These are phyloP conservation scores for Acmispon strigosus DNA, from an alignment of 306 rosid genomes.

Conservation along the genomic window DNA sequence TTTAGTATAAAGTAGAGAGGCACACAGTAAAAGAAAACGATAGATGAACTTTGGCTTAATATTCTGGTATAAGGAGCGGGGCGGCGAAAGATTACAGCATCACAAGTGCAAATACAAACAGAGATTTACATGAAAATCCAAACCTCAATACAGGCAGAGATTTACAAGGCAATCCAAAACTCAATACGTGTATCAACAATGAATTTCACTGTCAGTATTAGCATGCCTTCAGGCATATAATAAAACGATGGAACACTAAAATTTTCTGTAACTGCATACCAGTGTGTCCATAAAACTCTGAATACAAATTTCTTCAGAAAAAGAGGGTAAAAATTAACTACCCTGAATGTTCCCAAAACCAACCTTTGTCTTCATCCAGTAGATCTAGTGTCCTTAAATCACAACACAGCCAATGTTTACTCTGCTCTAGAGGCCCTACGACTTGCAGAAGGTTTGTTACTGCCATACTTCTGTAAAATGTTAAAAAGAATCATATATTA, in stretches of 20 bases:
- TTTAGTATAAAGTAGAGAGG: neutral
- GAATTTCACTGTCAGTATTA: constrained; percentile 19
- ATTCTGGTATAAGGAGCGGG: neutral
- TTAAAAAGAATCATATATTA: neutral
- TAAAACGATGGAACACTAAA: constrained; percentile 13
- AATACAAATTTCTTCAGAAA: constrained; percentile 14
- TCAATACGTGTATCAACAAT: constrained; percentile 25
- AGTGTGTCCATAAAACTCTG: constrained; percentile 25
- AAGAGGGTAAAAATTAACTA: constrained; percentile 17
- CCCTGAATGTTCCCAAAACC: constrained; percentile 38
- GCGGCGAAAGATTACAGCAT: neutral
- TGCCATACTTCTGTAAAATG: constrained; percentile 36
- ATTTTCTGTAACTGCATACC: constrained; percentile 28
- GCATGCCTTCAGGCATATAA: constrained; percentile 4
- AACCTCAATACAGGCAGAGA: constrained; percentile 8
- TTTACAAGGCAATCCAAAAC: constrained; percentile 21
- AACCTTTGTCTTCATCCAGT: constrained; percentile 6
- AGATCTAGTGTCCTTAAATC: constrained; percentile 14
- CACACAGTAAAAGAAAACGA: neutral
- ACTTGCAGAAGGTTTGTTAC: constrained; percentile 44
- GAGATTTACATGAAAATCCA: constrained; percentile 21
- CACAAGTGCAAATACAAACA: neutral
- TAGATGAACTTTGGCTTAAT: neutral
- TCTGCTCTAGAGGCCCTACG: constrained; percentile 33
- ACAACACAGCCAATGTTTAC: constrained; percentile 24